phyloP scores from a whole-genome alignment of 805 yeast genomes.

The Wickerhamiella allomyrinae region DNA sequence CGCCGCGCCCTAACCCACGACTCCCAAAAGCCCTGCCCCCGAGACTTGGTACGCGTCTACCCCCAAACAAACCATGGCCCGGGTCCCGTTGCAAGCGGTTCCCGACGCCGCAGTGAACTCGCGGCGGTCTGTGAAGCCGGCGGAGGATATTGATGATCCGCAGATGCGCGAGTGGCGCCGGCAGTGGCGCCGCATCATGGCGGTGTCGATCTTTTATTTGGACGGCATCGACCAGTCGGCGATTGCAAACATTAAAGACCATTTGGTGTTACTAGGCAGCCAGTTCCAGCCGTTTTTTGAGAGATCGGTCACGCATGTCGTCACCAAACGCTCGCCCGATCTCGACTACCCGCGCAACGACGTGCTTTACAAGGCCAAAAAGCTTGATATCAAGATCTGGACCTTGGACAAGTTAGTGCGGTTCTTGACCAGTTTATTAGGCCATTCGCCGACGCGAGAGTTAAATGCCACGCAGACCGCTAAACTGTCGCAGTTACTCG shows the following conservation, averaged over 20 bases:
- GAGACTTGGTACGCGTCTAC: neutral
- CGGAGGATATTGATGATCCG: neutral
- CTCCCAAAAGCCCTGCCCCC: no score
- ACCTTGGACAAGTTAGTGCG: slow-evolving; percentile 70
- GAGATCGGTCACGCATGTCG: slow-evolving; percentile 55
- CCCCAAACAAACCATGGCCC: slow-evolving; percentile 1
- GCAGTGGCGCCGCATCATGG: slow-evolving; percentile 50
- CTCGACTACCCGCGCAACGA: slow-evolving; percentile 37
- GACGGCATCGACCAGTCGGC: slow-evolving; percentile 31
- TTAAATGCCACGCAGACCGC: slow-evolving; percentile 6
- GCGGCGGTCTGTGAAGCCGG: neutral
- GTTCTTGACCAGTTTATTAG: slow-evolving; percentile 35
- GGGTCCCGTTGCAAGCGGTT: slow-evolving; percentile 9
- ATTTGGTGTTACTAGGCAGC: slow-evolving; percentile 23
- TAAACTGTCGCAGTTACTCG: slow-evolving; percentile 44
- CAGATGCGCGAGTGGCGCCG: slow-evolving; percentile 37
- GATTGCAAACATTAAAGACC: slow-evolving; percentile 19
- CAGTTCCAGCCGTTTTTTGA: slow-evolving; percentile 46
- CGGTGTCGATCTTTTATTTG: slow-evolving; percentile 44
- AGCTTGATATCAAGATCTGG: slow-evolving; percentile 68
- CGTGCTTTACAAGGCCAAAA: slow-evolving; percentile 48
- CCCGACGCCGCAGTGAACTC: neutral
- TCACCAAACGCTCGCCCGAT: slow-evolving; percentile 45
- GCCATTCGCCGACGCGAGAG: slow-evolving; percentile 6
- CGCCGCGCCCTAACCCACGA: no score